A percentile compares a stretch with the other conserved stretches of the same genome.
These are phyloP conservation scores for Pseudogymnoascus sp. DNA, from an alignment of 2,329 filamentous ascomycete species.

Conservation along the genomic window DNA sequence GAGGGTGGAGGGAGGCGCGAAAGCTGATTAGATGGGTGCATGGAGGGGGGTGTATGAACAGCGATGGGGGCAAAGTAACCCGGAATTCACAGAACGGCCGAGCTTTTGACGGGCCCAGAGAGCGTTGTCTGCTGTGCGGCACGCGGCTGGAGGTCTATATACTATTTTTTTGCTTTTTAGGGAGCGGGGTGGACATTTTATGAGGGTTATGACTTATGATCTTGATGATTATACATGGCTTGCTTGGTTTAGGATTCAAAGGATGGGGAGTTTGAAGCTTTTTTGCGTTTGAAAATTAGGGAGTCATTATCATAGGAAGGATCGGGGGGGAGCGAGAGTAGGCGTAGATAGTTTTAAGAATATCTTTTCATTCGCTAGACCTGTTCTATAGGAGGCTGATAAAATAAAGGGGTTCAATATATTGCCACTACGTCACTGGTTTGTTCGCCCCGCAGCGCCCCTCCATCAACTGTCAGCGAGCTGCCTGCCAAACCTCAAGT, in stretches of 20 bases:
- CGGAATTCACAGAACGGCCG: not conserved
- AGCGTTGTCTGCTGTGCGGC: slow-evolving; percentile 6
- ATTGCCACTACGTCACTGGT: not conserved
- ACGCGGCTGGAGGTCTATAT: not conserved
- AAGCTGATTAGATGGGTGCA: not conserved
- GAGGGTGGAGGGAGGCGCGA: not conserved
- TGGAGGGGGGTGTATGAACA: not conserved
- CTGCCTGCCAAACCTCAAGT: slow-evolving; percentile 21
- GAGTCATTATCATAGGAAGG: not conserved
- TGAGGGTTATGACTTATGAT: slow-evolving; percentile 5
- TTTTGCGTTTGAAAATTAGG: not conserved
- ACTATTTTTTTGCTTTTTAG: not conserved
- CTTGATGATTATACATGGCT: slow-evolving; percentile 7
- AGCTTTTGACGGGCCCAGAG: not conserved
- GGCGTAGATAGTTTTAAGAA: slow-evolving; percentile 4
- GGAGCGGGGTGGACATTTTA: not conserved
- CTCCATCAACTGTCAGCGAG: not conserved
- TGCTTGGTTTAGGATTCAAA: not conserved
- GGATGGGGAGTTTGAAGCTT: not conserved
- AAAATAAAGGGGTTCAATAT: not conserved
- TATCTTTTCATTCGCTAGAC: not conserved
- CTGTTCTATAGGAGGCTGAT: not conserved
- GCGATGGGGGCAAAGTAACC: not conserved
- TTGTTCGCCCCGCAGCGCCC: not conserved
- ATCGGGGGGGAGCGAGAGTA: not conserved